Evolutionary conservation across 805 yeast species (phyloP).

Genomic region (Torulaspora quercuum): DNA sequence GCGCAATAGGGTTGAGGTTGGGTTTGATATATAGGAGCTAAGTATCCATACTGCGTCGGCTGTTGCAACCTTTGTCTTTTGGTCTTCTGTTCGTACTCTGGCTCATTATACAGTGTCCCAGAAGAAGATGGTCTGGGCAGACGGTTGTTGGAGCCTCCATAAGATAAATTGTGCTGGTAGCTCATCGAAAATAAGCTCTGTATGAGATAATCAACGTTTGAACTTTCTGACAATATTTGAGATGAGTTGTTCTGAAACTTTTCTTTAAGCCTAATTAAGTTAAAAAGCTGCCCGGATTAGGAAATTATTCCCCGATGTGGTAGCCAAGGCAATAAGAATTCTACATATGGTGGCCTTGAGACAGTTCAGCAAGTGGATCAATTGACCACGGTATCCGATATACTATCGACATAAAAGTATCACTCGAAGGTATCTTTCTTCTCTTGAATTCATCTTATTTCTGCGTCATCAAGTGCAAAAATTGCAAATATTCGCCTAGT

Average conservation of each 20-base stretch:
- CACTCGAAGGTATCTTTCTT: too few relatives aligned
- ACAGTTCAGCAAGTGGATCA: too few relatives aligned
- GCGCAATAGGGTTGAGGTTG: slow-evolving; percentile 5
- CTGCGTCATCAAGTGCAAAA: too few relatives aligned
- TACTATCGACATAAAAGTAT: too few relatives aligned
- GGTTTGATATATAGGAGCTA: neutral
- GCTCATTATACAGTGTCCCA: slow-evolving; percentile 20
- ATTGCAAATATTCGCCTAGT: slow-evolving; percentile 1
- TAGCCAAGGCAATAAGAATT: too few relatives aligned
- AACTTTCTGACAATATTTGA: slow-evolving; percentile 2
- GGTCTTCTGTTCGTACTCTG: slow-evolving; percentile 7
- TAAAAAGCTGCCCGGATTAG: slow-evolving; percentile 1
- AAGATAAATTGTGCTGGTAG: slow-evolving; percentile 6
- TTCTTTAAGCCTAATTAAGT: slow-evolving; percentile 3
- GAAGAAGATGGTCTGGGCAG: slow-evolving; percentile 31
- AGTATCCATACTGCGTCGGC: too few relatives aligned
- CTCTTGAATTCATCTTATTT: too few relatives aligned
- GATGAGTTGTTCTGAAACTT: slow-evolving; percentile 9
- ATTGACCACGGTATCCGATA: too few relatives aligned
- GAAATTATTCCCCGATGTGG: slow-evolving; percentile 3
- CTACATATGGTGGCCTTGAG: too few relatives aligned
- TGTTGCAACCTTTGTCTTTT: slow-evolving; percentile 12
- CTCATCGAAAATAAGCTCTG: slow-evolving; percentile 7
- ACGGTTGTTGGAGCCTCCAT: slow-evolving; percentile 10
- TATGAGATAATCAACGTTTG: neutral